Evolutionary conservation across 2,329 filamentous ascomycete species (phyloP).

Genomic region (Colletotrichum neosansevieriae): DNA sequence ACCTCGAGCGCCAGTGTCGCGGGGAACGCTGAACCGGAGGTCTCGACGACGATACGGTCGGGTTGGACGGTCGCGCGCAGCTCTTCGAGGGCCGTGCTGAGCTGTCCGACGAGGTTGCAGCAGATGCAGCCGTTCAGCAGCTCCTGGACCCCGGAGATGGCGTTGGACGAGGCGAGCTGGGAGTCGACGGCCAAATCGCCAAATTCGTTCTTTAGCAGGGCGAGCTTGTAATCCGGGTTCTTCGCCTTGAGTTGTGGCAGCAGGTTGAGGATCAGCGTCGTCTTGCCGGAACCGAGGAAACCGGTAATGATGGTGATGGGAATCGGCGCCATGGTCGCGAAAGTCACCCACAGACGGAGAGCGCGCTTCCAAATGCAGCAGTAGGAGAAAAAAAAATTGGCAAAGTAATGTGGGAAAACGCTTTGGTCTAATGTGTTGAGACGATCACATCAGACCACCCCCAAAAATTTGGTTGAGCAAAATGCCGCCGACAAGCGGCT

Average conservation of each 20-base stretch:
- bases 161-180: conserved; percentile 83
- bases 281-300: conserved; percentile 96
- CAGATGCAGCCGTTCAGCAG: conserved; percentile 98
- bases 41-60: conserved; percentile 94
- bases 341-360: no score
- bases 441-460: conserved; percentile 26
- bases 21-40: conserved; percentile 87
- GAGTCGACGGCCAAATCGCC: conserved; percentile 95
- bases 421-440: conserved; percentile 28
- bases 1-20: conserved; percentile 92
- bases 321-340: conserved; percentile 71
- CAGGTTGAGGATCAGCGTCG: conserved; percentile 93
- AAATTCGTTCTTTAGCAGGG: conserved; percentile 98
- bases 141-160: conserved; percentile 91
- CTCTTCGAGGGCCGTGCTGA: conserved; percentile 82
- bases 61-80: conserved; percentile 71
- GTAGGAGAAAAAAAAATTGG: not conserved
- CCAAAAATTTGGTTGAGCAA: conserved; percentile 36
- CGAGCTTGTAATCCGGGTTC: conserved; percentile 83
- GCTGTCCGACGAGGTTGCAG: conserved; percentile 96
- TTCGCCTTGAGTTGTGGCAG: conserved; percentile 86
- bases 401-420: not conserved
- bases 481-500: conserved; percentile 25
- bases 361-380: not conserved
- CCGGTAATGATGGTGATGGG: conserved; percentile 96